Conservation (phyloP, 2,329 filamentous ascomycete species). For the Microdochium trichocladiopsis region DNA sequence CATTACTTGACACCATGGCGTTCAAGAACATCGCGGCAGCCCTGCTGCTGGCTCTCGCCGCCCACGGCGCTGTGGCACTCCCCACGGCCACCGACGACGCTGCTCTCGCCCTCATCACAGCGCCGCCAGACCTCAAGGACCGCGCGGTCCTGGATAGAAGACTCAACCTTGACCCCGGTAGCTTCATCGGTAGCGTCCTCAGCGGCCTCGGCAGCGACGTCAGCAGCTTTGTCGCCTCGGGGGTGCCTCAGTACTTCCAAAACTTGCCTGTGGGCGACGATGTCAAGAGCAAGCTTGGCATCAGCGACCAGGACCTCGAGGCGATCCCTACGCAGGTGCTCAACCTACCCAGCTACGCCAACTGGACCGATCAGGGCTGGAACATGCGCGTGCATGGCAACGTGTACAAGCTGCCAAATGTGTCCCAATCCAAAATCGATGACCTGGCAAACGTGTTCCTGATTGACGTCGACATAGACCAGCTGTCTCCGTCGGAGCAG, state of each 20-base stretch:
- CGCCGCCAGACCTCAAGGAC: constrained; percentile 30
- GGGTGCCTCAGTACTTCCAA: constrained; percentile 62
- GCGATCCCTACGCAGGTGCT: constrained; percentile 63
- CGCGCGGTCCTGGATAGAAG: neutral
- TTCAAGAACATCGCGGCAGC: constrained; percentile 8
- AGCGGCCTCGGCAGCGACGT: constrained; percentile 45
- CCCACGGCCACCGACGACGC: constrained; percentile 9
- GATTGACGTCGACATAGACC: constrained; percentile 52
- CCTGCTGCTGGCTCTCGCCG: constrained; percentile 3
- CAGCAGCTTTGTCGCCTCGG: constrained; percentile 54
- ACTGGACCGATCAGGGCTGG: constrained; percentile 74
- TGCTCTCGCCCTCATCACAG: constrained; percentile 38
- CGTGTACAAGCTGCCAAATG: constrained; percentile 72
- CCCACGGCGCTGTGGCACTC: constrained; percentile 12
- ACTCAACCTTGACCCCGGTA: constrained; percentile 30
- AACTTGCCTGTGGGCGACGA: constrained; percentile 54
- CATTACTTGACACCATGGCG: neutral
- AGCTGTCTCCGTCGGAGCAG: constrained; percentile 52
- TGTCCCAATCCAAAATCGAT: constrained; percentile 56
- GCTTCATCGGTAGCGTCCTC: constrained; percentile 43
- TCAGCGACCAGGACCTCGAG: constrained; percentile 49
- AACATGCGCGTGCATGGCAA: constrained; percentile 71
- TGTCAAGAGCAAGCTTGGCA: constrained; percentile 54
- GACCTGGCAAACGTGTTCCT: constrained; percentile 65
- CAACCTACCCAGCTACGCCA: constrained; percentile 66